Conservation (phyloP, 768 basidiomycete genomes). For the Sporobolomyces roseus region DNA sequence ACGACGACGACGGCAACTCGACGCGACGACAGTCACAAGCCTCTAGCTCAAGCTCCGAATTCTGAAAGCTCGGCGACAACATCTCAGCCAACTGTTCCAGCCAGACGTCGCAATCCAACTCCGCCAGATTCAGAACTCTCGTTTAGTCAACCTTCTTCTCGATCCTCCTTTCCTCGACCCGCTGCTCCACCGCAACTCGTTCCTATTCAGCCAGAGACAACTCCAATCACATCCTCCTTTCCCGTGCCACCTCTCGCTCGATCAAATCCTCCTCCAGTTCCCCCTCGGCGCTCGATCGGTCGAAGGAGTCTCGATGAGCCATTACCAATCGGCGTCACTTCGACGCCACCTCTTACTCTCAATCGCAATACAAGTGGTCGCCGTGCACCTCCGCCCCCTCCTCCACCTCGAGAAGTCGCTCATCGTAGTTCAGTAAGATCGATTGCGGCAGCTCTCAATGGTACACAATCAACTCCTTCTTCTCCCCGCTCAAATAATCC, state of each 20-base stretch:
- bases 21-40: too few species aligned
- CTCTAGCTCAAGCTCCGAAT: too few species aligned
- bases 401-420: not conserved
- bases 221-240: not conserved
- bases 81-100: too few species aligned
- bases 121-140: conserved; percentile 11
- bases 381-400: conserved; percentile 2
- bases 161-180: not conserved
- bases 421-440: not conserved
- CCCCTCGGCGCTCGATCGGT: not conserved
- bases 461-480: not conserved
- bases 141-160: conserved; percentile 7
- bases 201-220: not conserved
- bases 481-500: not conserved
- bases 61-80: too few species aligned
- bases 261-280: conserved; percentile 9
- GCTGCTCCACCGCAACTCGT: not conserved
- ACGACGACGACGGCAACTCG: too few species aligned
- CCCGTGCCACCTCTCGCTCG: not conserved
- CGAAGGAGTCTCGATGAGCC: not conserved
- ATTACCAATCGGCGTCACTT: too few species aligned
- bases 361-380: not conserved
- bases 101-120: not conserved
- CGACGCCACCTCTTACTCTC: not conserved
- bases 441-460: conserved; percentile 2